Evolutionary conservation across 2,329 filamentous ascomycete species (phyloP).

Genomic region (Botrytis elliptica): DNA sequence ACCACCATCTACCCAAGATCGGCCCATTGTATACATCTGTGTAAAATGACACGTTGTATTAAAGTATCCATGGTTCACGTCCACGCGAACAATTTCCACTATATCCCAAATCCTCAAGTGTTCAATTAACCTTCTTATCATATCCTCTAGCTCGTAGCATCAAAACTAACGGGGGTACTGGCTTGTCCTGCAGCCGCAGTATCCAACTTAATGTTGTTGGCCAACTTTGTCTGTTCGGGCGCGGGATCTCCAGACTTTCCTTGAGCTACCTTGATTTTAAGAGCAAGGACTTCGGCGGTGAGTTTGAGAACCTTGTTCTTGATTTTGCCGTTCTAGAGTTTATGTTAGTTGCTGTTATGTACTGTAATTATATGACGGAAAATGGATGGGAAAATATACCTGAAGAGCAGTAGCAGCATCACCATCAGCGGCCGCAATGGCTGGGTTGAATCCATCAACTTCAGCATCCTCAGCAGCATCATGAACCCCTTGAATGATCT

Average conservation of each 20-base stretch:
- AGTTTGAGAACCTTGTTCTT: constrained; percentile 62
- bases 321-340: constrained; percentile 50
- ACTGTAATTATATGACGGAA: not conserved
- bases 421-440: constrained; percentile 49
- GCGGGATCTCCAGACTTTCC: constrained; percentile 48
- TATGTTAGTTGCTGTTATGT: not conserved
- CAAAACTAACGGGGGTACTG: constrained; percentile 44
- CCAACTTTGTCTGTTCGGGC: constrained; percentile 51
- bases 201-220: constrained; percentile 53
- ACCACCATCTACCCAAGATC: not conserved
- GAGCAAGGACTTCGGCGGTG: constrained; percentile 50
- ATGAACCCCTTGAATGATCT: constrained; percentile 52
- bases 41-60: not conserved
- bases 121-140: not conserved
- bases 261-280: constrained; percentile 52
- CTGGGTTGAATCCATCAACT: constrained; percentile 52
- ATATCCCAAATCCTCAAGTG: not conserved
- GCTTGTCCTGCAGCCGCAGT: constrained; percentile 47
- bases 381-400: constrained; percentile 32
- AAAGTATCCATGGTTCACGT: not conserved
- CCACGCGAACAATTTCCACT: not conserved
- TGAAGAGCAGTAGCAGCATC: constrained; percentile 49
- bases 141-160: constrained; percentile 33
- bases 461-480: constrained; percentile 55
- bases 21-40: not conserved